These are phyloP conservation scores for Phytophthora idaei DNA, from an alignment of 352 stramenopile genomes.

Conservation along the genomic window DNA sequence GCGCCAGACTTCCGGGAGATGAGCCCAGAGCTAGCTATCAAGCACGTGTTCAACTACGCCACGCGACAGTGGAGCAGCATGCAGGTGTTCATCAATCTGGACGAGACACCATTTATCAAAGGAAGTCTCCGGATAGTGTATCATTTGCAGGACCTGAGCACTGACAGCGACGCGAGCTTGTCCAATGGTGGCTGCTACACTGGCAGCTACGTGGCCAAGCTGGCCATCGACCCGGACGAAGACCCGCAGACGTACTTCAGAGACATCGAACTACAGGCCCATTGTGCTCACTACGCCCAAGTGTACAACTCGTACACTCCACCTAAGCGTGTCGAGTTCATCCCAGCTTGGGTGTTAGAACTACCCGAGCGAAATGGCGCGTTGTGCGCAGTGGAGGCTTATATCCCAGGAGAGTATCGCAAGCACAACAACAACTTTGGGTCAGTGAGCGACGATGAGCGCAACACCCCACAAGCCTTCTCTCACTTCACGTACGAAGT, in stretches of 20 bases:
- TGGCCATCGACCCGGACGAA: slow-evolving; percentile 88
- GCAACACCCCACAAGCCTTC: slow-evolving; percentile 91
- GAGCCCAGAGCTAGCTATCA: slow-evolving; percentile 62
- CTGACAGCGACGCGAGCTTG: slow-evolving; percentile 24
- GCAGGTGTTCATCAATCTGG: slow-evolving; percentile 73
- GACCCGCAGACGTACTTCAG: slow-evolving; percentile 90
- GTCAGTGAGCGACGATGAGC: slow-evolving; percentile 83
- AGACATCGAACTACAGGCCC: slow-evolving; percentile 87
- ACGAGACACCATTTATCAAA: slow-evolving; percentile 86
- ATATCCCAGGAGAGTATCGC: slow-evolving; percentile 84
- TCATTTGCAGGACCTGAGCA: slow-evolving; percentile 73
- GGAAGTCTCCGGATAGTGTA: slow-evolving; percentile 83
- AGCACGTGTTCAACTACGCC: slow-evolving; percentile 84
- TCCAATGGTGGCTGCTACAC: slow-evolving; percentile 34
- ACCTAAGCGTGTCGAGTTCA: slow-evolving; percentile 84
- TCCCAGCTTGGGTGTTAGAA: slow-evolving; percentile 85
- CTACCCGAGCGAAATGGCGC: slow-evolving; percentile 71
- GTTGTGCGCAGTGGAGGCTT: slow-evolving; percentile 80
- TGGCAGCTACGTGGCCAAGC: slow-evolving; percentile 83
- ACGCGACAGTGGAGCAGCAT: slow-evolving; percentile 73
- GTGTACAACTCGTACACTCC: slow-evolving; percentile 89
- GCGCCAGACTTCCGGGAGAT: slow-evolving; percentile 69
- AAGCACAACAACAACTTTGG: slow-evolving; percentile 92
- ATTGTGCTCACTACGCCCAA: slow-evolving; percentile 83
- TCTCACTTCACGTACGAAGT: slow-evolving; percentile 95